Evolutionary conservation across 2,329 filamentous ascomycete genomes (phyloP).

Genomic region (Lachnellula willkommii): DNA sequence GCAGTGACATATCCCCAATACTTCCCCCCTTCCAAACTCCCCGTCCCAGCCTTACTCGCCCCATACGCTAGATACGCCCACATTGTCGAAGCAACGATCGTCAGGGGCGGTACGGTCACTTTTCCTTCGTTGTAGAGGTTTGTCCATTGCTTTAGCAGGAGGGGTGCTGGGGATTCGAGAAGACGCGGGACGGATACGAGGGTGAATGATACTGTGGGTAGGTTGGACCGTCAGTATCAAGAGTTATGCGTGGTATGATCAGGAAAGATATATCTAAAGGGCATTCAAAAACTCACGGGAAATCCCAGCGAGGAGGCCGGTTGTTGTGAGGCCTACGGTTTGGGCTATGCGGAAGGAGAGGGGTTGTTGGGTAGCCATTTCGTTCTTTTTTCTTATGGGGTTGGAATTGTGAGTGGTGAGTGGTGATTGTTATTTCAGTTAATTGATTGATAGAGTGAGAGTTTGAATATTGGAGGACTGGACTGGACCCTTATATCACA

Average conservation of each 20-base stretch:
- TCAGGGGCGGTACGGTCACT: conserved; percentile 36
- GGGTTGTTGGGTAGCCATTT: background rate
- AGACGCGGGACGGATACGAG: conserved; percentile 32
- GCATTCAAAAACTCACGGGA: conserved; percentile 19
- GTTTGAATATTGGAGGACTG: too few relatives aligned
- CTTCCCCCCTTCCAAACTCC: too few relatives aligned
- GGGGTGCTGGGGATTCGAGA: conserved; percentile 48
- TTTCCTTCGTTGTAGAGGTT: conserved; percentile 37
- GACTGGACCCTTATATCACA: too few relatives aligned
- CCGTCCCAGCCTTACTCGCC: too few relatives aligned
- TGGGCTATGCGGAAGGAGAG: conserved; percentile 41
- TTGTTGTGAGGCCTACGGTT: conserved; percentile 45
- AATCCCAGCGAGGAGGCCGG: conserved; percentile 40
- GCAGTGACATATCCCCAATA: conserved; percentile 39
- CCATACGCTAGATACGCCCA: background rate
- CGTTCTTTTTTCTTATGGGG: background rate
- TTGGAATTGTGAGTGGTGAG: too few relatives aligned
- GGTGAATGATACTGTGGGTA: conserved; percentile 33
- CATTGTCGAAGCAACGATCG: conserved; percentile 34
- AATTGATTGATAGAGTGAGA: too few relatives aligned
- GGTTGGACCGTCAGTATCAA: background rate
- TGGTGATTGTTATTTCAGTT: too few relatives aligned
- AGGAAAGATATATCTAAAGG: conserved; percentile 7
- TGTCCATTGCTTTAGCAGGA: conserved; percentile 52
- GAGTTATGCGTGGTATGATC: background rate